Percentiles rank a stretch among this genome's conserved stretches.
Conservation (phyloP, 306 rosid genomes). For the Begonia fuchsioides region DNA sequence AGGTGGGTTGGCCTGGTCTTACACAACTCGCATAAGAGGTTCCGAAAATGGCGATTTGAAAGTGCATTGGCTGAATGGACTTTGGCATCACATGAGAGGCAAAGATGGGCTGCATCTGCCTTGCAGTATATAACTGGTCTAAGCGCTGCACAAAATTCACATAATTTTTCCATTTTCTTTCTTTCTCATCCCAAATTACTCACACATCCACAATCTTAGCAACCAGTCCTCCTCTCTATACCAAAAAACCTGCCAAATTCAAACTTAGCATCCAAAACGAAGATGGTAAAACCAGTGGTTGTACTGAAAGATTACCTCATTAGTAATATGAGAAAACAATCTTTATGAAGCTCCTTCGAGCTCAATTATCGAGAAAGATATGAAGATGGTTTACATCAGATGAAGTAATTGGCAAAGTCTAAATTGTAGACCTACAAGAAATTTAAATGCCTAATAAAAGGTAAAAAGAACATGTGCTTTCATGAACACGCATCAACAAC, state of each 20-base stretch:
- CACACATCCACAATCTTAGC: not conserved
- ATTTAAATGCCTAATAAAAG: too few relatives aligned
- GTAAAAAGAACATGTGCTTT: too few relatives aligned
- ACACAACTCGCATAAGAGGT: constrained; percentile 52
- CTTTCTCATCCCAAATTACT: constrained; percentile 9
- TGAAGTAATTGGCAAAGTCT: not conserved
- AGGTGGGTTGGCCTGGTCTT: constrained; percentile 31
- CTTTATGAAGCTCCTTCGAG: not conserved
- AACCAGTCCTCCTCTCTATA: not conserved
- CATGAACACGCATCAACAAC: too few relatives aligned
- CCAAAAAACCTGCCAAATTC: not conserved
- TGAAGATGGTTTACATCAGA: not conserved
- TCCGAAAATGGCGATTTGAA: constrained; percentile 52
- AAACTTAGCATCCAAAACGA: not conserved
- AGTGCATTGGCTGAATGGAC: too few relatives aligned
- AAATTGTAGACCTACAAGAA: too few relatives aligned
- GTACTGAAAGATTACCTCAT: not conserved
- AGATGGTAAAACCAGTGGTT: not conserved
- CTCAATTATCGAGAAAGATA: not conserved
- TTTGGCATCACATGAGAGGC: too few relatives aligned
- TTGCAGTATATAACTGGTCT: constrained; percentile 74
- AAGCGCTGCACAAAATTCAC: constrained; percentile 60
- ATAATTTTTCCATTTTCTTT: constrained; percentile 53
- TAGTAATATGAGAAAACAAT: not conserved
- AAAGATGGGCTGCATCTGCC: too few relatives aligned